Evolutionary conservation across 805 yeast genomes (phyloP).

Genomic region (Spathaspora gorwiae): DNA sequence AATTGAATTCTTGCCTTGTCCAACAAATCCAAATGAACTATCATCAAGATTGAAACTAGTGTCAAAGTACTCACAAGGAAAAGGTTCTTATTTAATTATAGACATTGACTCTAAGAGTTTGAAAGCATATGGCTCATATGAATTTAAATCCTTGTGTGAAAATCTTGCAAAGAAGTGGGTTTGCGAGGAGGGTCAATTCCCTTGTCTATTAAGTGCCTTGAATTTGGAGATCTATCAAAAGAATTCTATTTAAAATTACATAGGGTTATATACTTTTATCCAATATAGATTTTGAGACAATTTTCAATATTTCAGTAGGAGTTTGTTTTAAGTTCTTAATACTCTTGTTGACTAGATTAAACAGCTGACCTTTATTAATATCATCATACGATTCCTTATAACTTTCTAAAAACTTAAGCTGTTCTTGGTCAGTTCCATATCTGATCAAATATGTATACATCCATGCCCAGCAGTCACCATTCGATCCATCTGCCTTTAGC

Average conservation of each 20-base stretch:
- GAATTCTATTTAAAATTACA: conserved; percentile 6
- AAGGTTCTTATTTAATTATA: conserved; percentile 46
- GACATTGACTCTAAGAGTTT: conserved; percentile 54
- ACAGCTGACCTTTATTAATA: conserved; percentile 58
- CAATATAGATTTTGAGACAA: conserved; percentile 18
- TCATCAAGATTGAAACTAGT: conserved; percentile 52
- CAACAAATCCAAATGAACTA: conserved; percentile 40
- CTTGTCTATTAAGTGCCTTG: conserved; percentile 74
- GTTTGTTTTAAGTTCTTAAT: conserved; percentile 41
- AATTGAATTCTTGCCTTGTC: conserved; percentile 56
- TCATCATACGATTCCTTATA: conserved; percentile 37
- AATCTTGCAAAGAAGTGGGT: conserved; percentile 65
- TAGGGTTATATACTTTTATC: conserved; percentile 4
- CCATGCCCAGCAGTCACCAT: conserved; percentile 83
- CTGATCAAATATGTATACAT: conserved; percentile 41
- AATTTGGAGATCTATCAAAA: conserved; percentile 61
- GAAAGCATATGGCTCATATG: conserved; percentile 45
- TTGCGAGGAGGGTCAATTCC: conserved; percentile 60
- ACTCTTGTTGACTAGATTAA: conserved; percentile 52
- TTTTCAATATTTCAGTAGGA: conserved; percentile 36
- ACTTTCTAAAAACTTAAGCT: conserved; percentile 26
- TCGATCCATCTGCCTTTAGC: conserved; percentile 40
- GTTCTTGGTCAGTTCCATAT: conserved; percentile 34
- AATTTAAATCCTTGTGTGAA: conserved; percentile 36
- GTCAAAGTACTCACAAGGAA: conserved; percentile 36